Percentiles rank a stretch among this genome's conserved stretches.
Conservation (phyloP, 805 yeast genomes). For the Spathaspora boniae region DNA sequence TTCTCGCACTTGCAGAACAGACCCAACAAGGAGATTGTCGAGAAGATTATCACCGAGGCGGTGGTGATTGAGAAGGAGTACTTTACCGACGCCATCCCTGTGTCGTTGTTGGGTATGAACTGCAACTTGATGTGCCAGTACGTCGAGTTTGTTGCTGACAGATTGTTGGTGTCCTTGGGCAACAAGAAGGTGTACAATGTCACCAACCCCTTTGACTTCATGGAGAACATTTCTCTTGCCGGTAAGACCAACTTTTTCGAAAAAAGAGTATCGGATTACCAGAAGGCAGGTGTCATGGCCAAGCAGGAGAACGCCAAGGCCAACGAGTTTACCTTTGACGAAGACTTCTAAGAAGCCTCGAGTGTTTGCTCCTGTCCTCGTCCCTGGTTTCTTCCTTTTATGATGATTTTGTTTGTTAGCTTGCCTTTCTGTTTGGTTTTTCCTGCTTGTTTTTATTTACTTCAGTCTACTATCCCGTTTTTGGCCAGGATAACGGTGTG, state of each 20-base stretch:
- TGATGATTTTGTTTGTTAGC: too few species aligned
- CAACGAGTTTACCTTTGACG: constrained; percentile 78
- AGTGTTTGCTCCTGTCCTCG: background rate
- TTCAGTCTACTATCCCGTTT: too few species aligned
- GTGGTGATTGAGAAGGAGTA: constrained; percentile 91
- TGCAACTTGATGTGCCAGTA: constrained; percentile 92
- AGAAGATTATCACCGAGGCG: constrained; percentile 89
- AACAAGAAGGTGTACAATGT: constrained; percentile 84
- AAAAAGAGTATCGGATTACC: constrained; percentile 98
- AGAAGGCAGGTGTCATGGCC: constrained; percentile 99
- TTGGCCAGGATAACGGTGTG: too few species aligned
- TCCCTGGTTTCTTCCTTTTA: background rate
- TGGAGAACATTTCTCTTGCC: constrained; percentile 97
- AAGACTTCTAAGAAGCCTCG: constrained; percentile 88
- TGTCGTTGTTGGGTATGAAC: constrained; percentile 92
- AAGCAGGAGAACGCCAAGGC: constrained; percentile 30
- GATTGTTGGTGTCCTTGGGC: constrained; percentile 87
- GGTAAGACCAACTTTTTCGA: constrained; percentile 99
- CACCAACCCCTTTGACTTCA: constrained; percentile 94
- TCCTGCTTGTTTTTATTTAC: too few species aligned
- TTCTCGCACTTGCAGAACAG: constrained; percentile 91
- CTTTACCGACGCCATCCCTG: constrained; percentile 94
- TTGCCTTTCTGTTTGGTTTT: too few species aligned
- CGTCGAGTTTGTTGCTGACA: constrained; percentile 96
- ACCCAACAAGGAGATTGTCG: constrained; percentile 76